Conservation (phyloP, 345 rosid species). For the Cardamine occulta region DNA sequence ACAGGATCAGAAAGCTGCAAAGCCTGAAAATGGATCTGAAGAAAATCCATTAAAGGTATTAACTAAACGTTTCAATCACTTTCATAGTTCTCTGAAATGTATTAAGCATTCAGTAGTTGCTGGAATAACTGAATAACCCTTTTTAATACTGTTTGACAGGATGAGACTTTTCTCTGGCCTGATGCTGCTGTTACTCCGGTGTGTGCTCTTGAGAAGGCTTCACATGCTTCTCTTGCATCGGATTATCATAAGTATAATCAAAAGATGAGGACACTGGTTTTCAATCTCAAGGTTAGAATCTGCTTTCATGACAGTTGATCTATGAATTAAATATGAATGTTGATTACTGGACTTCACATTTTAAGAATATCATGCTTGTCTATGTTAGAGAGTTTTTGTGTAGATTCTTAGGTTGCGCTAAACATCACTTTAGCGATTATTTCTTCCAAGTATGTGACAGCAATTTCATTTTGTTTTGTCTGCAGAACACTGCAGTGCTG, state of each 20-base stretch:
- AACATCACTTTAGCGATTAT: background rate
- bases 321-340: slow-evolving; percentile 17
- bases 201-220: slow-evolving; percentile 80
- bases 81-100: background rate
- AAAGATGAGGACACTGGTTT: slow-evolving; percentile 76
- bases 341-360: slow-evolving; percentile 13
- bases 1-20: slow-evolving; percentile 35
- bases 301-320: slow-evolving; percentile 4
- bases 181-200: slow-evolving; percentile 83
- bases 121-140: slow-evolving; percentile 16
- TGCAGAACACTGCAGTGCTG: slow-evolving; percentile 60
- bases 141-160: slow-evolving; percentile 48
- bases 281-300: slow-evolving; percentile 81
- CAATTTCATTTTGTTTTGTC: slow-evolving; percentile 19
- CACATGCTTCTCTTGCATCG: slow-evolving; percentile 65
- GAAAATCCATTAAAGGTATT: slow-evolving; percentile 56
- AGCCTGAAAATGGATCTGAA: slow-evolving; percentile 51
- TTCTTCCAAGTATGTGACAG: background rate
- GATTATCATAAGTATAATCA: slow-evolving; percentile 93
- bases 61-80: background rate
- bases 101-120: slow-evolving; percentile 26
- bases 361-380: background rate
- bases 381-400: slow-evolving; percentile 8
- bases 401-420: background rate
- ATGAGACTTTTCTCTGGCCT: slow-evolving; percentile 73